These are phyloP conservation scores for Trametes sanguinea DNA, from an alignment of 768 basidiomycete species.

Conservation along the genomic window DNA sequence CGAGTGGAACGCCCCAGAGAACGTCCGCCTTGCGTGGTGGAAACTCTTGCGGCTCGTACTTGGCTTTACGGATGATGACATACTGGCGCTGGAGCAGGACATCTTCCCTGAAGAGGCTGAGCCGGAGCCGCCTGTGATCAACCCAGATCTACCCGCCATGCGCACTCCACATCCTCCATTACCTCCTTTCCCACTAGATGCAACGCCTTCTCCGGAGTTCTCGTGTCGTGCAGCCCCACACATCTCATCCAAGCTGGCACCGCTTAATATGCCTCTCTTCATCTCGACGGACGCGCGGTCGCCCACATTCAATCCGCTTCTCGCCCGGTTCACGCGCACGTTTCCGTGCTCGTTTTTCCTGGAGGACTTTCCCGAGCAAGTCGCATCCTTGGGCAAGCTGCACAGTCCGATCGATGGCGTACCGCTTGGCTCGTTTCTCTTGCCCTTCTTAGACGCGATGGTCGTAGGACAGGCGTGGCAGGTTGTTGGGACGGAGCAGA, in stretches of 20 bases:
- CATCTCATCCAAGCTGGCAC: slow-evolving; percentile 38
- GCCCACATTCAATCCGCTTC: slow-evolving; percentile 43
- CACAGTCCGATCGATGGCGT: slow-evolving; percentile 52
- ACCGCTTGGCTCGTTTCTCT: slow-evolving; percentile 46
- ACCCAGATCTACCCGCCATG: slow-evolving; percentile 26
- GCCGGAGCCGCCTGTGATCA: slow-evolving; percentile 21
- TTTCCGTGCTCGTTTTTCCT: slow-evolving; percentile 70
- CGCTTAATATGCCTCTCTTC: slow-evolving; percentile 62
- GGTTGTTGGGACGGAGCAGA: slow-evolving; percentile 70
- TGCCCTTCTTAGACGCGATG: slow-evolving; percentile 72
- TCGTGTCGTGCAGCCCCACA: slow-evolving; percentile 47
- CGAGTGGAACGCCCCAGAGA: slow-evolving; percentile 41
- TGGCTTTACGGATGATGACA: slow-evolving; percentile 35
- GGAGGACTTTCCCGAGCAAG: slow-evolving; percentile 44
- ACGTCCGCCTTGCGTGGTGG: slow-evolving; percentile 56
- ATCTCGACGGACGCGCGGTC: slow-evolving; percentile 61
- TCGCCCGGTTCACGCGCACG: slow-evolving; percentile 47
- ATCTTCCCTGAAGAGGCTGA: slow-evolving; percentile 15
- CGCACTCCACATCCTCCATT: slow-evolving; percentile 33
- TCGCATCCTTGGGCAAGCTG: slow-evolving; percentile 37
- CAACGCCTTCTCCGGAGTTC: slow-evolving; percentile 9
- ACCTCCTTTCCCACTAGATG: slow-evolving; percentile 25
- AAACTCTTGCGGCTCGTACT: slow-evolving; percentile 53
- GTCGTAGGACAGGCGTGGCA: slow-evolving; percentile 58
- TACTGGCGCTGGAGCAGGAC: slow-evolving; percentile 20